These are phyloP conservation scores for Cercospora beticola DNA, from an alignment of 2,329 filamentous ascomycete genomes.

Conservation along the genomic window DNA sequence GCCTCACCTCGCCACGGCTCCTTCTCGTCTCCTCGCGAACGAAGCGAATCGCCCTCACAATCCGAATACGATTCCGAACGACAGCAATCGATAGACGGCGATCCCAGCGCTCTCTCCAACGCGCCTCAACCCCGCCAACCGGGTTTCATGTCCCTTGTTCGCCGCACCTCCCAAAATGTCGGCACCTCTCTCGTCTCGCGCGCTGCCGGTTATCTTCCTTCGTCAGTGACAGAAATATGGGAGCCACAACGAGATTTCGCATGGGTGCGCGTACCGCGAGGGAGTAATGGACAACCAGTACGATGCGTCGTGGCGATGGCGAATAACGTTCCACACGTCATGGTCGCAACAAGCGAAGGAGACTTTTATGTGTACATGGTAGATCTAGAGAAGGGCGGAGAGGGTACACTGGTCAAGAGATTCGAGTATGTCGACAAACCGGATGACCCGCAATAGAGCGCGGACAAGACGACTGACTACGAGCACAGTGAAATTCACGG, in stretches of 20 bases:
- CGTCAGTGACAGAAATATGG: conserved; percentile 96
- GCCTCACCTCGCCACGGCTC: conserved; percentile 30
- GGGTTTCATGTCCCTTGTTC: conserved; percentile 83
- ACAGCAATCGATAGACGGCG: conserved; percentile 32
- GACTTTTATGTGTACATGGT: conserved; percentile 94
- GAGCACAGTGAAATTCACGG: conserved; percentile 35
- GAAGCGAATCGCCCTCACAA: conserved; percentile 43
- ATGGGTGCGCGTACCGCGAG: conserved; percentile 86
- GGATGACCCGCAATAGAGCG: neutral
- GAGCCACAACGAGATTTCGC: conserved; percentile 93
- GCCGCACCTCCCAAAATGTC: conserved; percentile 93
- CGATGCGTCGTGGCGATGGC: conserved; percentile 97
- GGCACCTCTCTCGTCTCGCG: conserved; percentile 84
- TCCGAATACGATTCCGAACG: conserved; percentile 27
- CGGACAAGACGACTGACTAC: neutral
- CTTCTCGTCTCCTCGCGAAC: conserved; percentile 33
- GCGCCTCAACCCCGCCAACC: conserved; percentile 57
- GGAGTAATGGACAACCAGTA: conserved; percentile 54
- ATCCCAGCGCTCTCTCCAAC: conserved; percentile 26
- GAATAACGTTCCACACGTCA: conserved; percentile 89
- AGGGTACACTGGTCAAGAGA: conserved; percentile 86
- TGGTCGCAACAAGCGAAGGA: conserved; percentile 96
- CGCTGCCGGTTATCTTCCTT: conserved; percentile 87
- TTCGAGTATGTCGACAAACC: conserved; percentile 69
- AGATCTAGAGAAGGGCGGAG: conserved; percentile 89